These are phyloP conservation scores for Aspergillus ostianus DNA, from an alignment of 495 filamentous ascomycete species.

Conservation along the genomic window DNA sequence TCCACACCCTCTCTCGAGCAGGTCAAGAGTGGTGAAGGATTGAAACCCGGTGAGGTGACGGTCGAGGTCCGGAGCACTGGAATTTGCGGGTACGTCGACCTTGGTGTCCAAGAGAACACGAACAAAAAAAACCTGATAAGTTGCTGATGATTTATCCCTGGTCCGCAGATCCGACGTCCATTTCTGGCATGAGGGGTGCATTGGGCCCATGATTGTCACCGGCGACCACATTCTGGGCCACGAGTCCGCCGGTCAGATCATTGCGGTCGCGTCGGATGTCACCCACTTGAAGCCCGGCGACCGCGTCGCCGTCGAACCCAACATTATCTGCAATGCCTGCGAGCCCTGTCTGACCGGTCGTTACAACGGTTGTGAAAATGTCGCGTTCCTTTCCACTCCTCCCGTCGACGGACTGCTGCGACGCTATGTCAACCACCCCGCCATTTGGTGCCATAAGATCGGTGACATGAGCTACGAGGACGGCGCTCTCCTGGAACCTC, in stretches of 20 bases:
- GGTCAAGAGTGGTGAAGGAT: slow-evolving; percentile 63
- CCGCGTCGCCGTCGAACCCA: slow-evolving; percentile 87
- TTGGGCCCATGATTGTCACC: slow-evolving; percentile 90
- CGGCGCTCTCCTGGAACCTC: slow-evolving; percentile 82
- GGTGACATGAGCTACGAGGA: slow-evolving; percentile 84
- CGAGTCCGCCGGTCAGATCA: slow-evolving; percentile 82
- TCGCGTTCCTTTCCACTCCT: slow-evolving; percentile 83
- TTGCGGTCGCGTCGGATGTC: slow-evolving; percentile 77
- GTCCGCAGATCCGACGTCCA: slow-evolving; percentile 77
- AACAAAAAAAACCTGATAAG: not conserved
- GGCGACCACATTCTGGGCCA: slow-evolving; percentile 88
- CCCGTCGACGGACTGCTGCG: slow-evolving; percentile 85
- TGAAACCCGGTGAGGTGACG: slow-evolving; percentile 80
- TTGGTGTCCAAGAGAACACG: too few species aligned
- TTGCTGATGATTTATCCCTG: slow-evolving; percentile 12
- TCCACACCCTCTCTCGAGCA: slow-evolving; percentile 72
- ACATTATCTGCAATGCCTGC: slow-evolving; percentile 84
- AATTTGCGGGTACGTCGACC: slow-evolving; percentile 73
- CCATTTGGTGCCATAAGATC: slow-evolving; percentile 92
- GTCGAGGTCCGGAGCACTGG: slow-evolving; percentile 85
- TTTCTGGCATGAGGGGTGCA: slow-evolving; percentile 92
- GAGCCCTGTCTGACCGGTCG: slow-evolving; percentile 86
- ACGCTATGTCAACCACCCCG: slow-evolving; percentile 90
- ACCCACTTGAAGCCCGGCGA: slow-evolving; percentile 74
- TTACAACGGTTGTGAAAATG: slow-evolving; percentile 88